These are phyloP conservation scores for Mycena alexandri DNA, from an alignment of 768 basidiomycete species.

Conservation along the genomic window DNA sequence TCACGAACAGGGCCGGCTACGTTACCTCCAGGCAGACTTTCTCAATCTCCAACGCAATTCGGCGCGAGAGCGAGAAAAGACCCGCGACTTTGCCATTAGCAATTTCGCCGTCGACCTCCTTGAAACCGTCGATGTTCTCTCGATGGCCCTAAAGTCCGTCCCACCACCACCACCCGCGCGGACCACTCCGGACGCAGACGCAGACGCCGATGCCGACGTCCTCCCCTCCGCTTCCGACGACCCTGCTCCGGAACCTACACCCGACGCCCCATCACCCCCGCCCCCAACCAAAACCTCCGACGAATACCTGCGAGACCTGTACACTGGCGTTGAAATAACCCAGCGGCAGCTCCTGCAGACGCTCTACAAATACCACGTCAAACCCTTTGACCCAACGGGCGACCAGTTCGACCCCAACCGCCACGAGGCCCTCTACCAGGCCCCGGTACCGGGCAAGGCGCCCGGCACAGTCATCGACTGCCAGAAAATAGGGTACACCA, in stretches of 20 bases:
- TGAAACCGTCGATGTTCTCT: conserved; percentile 91
- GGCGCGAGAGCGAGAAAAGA: conserved; percentile 91
- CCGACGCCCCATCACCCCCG: conserved; percentile 39
- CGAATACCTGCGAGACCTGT: conserved; percentile 75
- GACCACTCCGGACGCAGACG: conserved; percentile 51
- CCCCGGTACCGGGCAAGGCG: conserved; percentile 89
- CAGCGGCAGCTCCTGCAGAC: conserved; percentile 91
- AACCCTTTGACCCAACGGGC: conserved; percentile 91
- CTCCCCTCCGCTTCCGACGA: conserved; percentile 47
- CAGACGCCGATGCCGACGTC: conserved; percentile 39
- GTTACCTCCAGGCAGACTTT: conserved; percentile 95
- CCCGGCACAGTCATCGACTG: conserved; percentile 92
- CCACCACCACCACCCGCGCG: conserved; percentile 70
- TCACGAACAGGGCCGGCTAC: conserved; percentile 78
- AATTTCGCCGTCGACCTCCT: conserved; percentile 92
- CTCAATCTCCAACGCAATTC: conserved; percentile 94
- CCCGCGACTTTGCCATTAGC: conserved; percentile 93
- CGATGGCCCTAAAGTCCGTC: conserved; percentile 85
- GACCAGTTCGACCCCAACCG: conserved; percentile 95
- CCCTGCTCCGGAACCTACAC: conserved; percentile 43
- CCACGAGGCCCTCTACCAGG: conserved; percentile 96
- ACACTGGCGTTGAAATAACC: conserved; percentile 92
- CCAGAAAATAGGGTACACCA: conserved; percentile 91
- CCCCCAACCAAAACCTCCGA: conserved; percentile 66
- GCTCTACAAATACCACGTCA: conserved; percentile 92